A percentile compares a stretch with the other conserved stretches of the same genome.
phyloP scores from a whole-genome alignment of 768 basidiomycete species.

The Dioszegia aurantiaca region DNA sequence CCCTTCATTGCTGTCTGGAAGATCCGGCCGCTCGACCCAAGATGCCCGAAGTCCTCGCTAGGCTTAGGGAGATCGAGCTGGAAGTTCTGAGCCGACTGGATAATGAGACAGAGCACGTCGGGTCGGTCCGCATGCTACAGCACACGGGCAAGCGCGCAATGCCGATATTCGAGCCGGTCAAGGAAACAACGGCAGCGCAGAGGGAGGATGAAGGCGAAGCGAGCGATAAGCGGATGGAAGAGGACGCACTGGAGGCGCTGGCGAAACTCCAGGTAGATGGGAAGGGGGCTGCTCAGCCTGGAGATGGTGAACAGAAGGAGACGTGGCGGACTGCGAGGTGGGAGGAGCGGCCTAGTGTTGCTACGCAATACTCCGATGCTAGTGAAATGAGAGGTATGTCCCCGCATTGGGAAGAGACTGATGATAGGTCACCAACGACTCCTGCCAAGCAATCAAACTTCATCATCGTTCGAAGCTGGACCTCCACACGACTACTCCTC shows the following conservation, averaged over 20 bases:
- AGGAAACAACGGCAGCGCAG: not conserved
- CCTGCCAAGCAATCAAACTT: slow-evolving; percentile 5
- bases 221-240: slow-evolving; percentile 42
- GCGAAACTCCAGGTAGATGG: slow-evolving; percentile 34
- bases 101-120: slow-evolving; percentile 67
- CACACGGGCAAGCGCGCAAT: slow-evolving; percentile 55
- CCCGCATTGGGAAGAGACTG: not conserved
- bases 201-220: slow-evolving; percentile 24
- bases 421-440: slow-evolving; percentile 34
- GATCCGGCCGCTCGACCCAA: slow-evolving; percentile 70
- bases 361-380: slow-evolving; percentile 40
- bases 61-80: slow-evolving; percentile 74
- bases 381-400: slow-evolving; percentile 45
- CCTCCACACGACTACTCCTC: slow-evolving; percentile 1
- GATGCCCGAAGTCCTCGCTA: slow-evolving; percentile 73
- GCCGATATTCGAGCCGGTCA: slow-evolving; percentile 31
- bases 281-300: slow-evolving; percentile 24
- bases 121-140: slow-evolving; percentile 78
- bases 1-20: slow-evolving; percentile 69
- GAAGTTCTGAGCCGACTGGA: slow-evolving; percentile 72
- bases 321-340: slow-evolving; percentile 52
- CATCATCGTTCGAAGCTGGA: slow-evolving; percentile 12
- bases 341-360: slow-evolving; percentile 40
- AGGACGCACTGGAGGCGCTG: slow-evolving; percentile 43
- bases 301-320: slow-evolving; percentile 17